Percentiles rank a stretch among this genome's conserved stretches.
phyloP scores from a whole-genome alignment of 179 eudicot species.

The Patellifolia procumbens region DNA sequence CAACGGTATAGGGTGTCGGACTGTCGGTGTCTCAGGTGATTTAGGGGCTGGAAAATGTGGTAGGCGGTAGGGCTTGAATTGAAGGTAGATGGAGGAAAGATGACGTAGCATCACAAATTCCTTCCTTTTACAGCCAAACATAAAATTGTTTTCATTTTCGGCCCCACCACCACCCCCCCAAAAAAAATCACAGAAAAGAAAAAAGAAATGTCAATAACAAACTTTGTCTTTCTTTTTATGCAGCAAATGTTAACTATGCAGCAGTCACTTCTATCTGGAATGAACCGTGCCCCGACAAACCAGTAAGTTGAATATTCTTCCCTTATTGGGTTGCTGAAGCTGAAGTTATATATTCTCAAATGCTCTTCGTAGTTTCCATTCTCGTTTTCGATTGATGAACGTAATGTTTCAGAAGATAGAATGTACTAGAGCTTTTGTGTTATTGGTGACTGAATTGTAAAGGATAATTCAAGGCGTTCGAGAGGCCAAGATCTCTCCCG shows the following conservation, averaged over 20 bases:
- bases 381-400: no score
- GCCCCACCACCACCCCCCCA: no score
- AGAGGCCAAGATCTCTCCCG: no score
- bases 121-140: not conserved
- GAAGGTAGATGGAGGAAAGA: not conserved
- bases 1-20: not conserved
- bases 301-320: constrained; percentile 49
- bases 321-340: constrained; percentile 2
- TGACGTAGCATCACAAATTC: not conserved
- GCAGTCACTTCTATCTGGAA: constrained; percentile 60
- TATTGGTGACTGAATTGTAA: no score
- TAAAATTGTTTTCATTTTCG: not conserved
- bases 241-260: constrained; percentile 86
- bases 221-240: constrained; percentile 32
- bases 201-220: not conserved
- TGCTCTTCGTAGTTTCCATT: not conserved
- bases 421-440: no score
- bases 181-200: not conserved
- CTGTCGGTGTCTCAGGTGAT: not conserved
- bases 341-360: not conserved
- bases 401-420: no score
- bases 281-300: constrained; percentile 65
- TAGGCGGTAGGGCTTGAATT: not conserved
- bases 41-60: not conserved
- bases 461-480: no score